Base-by-base conservation (phyloP, 2,329 filamentous ascomycete species). In the Arthrinium phaeospermum region DNA sequence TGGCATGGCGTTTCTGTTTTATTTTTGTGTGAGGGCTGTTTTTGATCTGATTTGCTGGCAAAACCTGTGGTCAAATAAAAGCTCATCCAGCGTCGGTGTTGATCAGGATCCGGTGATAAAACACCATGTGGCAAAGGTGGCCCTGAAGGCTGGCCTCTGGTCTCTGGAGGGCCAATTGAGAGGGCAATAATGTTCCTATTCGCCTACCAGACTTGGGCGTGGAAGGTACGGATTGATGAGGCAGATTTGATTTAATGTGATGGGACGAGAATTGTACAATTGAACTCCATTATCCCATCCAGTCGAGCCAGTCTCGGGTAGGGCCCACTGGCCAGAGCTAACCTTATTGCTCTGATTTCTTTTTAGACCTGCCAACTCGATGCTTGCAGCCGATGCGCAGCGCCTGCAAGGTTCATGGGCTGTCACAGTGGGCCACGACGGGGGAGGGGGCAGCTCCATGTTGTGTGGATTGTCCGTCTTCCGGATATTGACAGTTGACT, bases 311-410 rank as follows among this genome's bases (percentile, higher is more conserved):
- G 30, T 61, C 57, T 64, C 34, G 57, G 57, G 16, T 41, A 41
- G 19, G 57, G 8, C 22, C 57, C 57, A 64, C 57, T 30, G 34
- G n/a, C 57, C 19, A 41, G 16, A 41, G 57, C 57, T n/a, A 64
- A 64, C 57, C 57, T 64, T 64, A 64, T 64, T 64, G 57, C 57
- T 14, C 5, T 64, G 57, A 41, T 64, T 64, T 37, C 57, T 64
- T 64, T 64, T 64, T 64, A 41, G 57, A 64, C 57, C 57, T 64
- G 57, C 57, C 57, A 64, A 64, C 57, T 64, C 34, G 57, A 64
- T 64, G 57, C 57, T 5, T 64, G 57, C 22, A 41, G 22, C 34
- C 34, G 57, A 64, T 64, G 30, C 57, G 13, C 57, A 41, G 57
- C 30, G 19, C 19, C 57, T 64, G 57, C 57, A 64, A 64, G 57